Conservation (phyloP, 2,329 filamentous ascomycete species). For the Anisogramma anomala region DNA sequence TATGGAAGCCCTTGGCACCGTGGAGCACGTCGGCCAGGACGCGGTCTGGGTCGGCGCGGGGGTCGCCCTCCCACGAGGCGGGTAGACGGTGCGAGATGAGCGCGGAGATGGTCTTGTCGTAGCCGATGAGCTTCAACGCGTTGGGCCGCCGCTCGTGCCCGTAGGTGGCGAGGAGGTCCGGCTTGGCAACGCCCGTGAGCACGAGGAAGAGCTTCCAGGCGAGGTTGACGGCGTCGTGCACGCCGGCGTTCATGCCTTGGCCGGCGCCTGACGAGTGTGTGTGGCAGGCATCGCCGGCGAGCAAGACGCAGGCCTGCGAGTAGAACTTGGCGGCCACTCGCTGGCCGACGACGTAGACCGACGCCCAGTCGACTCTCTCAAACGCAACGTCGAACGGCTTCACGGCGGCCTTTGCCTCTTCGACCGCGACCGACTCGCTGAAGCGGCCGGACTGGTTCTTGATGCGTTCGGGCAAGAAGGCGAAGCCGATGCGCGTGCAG, state of each 20-base stretch:
- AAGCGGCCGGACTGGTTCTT: slow-evolving; percentile 25
- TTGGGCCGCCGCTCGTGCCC: slow-evolving; percentile 26
- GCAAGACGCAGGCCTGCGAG: slow-evolving; percentile 37
- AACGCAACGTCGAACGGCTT: background rate
- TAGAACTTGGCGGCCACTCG: slow-evolving; percentile 48
- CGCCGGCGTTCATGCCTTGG: slow-evolving; percentile 45
- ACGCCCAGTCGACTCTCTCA: slow-evolving; percentile 1
- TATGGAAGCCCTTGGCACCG: slow-evolving; percentile 49
- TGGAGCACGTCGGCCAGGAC: slow-evolving; percentile 45
- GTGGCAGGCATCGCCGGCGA: slow-evolving; percentile 39
- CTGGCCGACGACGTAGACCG: slow-evolving; percentile 34
- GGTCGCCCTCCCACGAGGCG: slow-evolving; percentile 29
- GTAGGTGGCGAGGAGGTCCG: slow-evolving; percentile 27
- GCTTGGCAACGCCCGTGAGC: slow-evolving; percentile 19
- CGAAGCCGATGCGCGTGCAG: slow-evolving; percentile 41
- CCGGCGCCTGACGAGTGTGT: slow-evolving; percentile 52
- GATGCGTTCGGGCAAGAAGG: slow-evolving; percentile 32
- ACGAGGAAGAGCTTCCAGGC: slow-evolving; percentile 32
- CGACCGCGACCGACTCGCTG: slow-evolving; percentile 30
- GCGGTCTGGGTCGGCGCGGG: slow-evolving; percentile 28
- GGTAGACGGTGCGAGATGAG: slow-evolving; percentile 31
- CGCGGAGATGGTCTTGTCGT: slow-evolving; percentile 28
- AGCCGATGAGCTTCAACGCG: slow-evolving; percentile 28
- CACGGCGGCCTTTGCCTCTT: background rate
- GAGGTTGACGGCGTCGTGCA: slow-evolving; percentile 45